A percentile compares a stretch with the other conserved stretches of the same genome.
Evolutionary conservation across 306 rosid species (phyloP).

Genomic region (Glycine latifolia): DNA sequence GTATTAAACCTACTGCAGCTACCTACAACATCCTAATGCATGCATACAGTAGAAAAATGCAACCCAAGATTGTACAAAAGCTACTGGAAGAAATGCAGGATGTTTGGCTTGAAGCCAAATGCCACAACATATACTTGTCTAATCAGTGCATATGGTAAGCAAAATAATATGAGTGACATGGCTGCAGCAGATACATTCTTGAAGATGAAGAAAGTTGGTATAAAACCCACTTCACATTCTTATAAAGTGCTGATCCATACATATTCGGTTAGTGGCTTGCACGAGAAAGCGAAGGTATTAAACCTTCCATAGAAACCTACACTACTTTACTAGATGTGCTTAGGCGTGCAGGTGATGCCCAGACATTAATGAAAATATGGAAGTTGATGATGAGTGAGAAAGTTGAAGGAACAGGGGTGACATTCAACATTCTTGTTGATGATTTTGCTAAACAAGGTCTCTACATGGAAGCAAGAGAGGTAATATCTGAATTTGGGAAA

Average conservation of each 20-base stretch:
- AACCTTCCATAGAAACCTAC: conserved; percentile 89
- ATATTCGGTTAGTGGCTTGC: conserved; percentile 81
- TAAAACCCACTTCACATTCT: conserved; percentile 79
- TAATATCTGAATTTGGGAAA: conserved; percentile 77
- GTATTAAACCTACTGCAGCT: conserved; percentile 71
- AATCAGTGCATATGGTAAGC: conserved; percentile 86
- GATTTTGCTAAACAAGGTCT: conserved; percentile 95
- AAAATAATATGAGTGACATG: conserved; percentile 78
- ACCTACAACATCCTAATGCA: conserved; percentile 80
- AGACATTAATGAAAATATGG: conserved; percentile 83
- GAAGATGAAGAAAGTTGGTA: conserved; percentile 86
- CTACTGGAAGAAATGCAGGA: conserved; percentile 83
- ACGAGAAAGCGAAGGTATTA: conserved; percentile 74
- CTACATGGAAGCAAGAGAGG: conserved; percentile 80
- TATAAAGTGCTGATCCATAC: conserved; percentile 92
- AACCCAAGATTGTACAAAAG: conserved; percentile 83
- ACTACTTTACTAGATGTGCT: conserved; percentile 83
- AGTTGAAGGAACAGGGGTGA: conserved; percentile 68
- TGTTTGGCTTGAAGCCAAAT: conserved; percentile 73
- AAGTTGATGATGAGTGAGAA: conserved; percentile 73
- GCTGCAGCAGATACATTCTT: conserved; percentile 90
- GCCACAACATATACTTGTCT: conserved; percentile 81
- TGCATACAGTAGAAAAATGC: conserved; percentile 87
- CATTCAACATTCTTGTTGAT: conserved; percentile 81
- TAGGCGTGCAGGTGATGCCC: conserved; percentile 80